Percentiles rank a stretch among this genome's conserved stretches.
Evolutionary conservation across 2,329 filamentous ascomycete genomes (phyloP).

Genomic region (Neobulgaria alba): DNA sequence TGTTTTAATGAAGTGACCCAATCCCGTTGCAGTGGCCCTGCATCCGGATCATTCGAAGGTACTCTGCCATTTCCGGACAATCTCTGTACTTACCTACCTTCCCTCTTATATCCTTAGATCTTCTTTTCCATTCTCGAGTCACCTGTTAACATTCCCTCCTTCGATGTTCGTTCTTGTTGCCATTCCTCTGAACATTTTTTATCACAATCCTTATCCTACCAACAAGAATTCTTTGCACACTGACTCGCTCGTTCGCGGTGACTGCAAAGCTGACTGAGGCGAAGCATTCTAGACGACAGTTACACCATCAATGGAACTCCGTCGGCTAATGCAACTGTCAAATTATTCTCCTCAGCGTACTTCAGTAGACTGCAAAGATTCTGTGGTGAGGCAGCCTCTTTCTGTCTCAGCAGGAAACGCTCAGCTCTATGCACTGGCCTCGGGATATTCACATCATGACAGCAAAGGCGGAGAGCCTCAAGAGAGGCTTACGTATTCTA

Average conservation of each 20-base stretch:
- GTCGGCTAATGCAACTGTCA: constrained; percentile 18
- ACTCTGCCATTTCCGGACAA: too few species aligned
- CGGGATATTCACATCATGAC: constrained; percentile 22
- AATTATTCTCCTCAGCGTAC: constrained; percentile 17
- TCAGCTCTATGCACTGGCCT: constrained; percentile 22
- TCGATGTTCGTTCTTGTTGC: constrained; percentile 15
- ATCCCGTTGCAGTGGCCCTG: constrained; percentile 19
- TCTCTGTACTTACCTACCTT: neutral
- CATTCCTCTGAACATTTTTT: constrained; percentile 29
- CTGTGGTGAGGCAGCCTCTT: constrained; percentile 23
- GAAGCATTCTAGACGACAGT: neutral
- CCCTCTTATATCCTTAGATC: constrained; percentile 24
- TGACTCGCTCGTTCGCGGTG: too few species aligned
- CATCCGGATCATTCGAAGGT: constrained; percentile 10
- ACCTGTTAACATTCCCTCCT: constrained; percentile 24
- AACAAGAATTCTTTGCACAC: constrained; percentile 26
- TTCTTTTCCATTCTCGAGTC: constrained; percentile 27
- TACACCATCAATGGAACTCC: constrained; percentile 23
- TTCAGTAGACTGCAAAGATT: constrained; percentile 12
- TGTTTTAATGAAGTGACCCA: constrained; percentile 15
- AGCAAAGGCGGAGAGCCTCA: constrained; percentile 18
- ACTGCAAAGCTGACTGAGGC: too few species aligned
- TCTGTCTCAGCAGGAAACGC: constrained; percentile 26
- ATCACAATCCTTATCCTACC: constrained; percentile 25
- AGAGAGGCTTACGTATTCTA: constrained; percentile 20